A percentile compares a stretch with the other conserved stretches of the same genome.
Evolutionary conservation across 257 asterid species (phyloP).

Genomic region (Leptodermis oblonga): DNA sequence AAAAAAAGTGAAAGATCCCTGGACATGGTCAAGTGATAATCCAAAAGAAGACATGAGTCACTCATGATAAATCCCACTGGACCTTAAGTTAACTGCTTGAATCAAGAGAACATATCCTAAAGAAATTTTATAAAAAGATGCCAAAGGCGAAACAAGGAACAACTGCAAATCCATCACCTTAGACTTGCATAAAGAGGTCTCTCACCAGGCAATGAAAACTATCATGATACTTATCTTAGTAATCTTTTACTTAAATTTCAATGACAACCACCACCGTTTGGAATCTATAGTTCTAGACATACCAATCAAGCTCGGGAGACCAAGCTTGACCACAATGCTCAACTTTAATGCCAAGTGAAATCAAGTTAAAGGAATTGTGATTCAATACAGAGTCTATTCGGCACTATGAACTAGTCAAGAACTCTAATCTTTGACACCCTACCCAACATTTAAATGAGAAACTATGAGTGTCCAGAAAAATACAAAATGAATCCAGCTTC

Average conservation of each 20-base stretch:
- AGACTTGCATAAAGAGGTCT: neutral
- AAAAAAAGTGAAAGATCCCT: neutral
- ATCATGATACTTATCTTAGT: neutral
- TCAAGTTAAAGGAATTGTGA: neutral
- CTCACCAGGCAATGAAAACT: neutral
- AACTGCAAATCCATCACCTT: neutral
- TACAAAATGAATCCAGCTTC: neutral
- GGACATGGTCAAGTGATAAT: neutral
- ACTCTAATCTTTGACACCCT: neutral
- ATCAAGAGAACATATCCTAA: neutral
- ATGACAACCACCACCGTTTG: neutral
- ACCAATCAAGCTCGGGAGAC: neutral
- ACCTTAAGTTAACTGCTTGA: neutral
- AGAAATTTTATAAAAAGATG: neutral
- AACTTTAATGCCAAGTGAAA: neutral
- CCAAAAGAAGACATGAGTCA: neutral
- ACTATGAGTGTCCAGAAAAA: neutral
- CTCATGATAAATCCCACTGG: neutral
- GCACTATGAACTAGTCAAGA: neutral
- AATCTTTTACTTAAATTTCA: neutral
- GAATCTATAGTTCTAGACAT: neutral
- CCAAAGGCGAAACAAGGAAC: neutral
- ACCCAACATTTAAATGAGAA: neutral
- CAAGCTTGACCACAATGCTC: neutral
- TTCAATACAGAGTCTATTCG: neutral